phyloP scores from a whole-genome alignment of 352 stramenopile species.

The Peronospora farinosa region DNA sequence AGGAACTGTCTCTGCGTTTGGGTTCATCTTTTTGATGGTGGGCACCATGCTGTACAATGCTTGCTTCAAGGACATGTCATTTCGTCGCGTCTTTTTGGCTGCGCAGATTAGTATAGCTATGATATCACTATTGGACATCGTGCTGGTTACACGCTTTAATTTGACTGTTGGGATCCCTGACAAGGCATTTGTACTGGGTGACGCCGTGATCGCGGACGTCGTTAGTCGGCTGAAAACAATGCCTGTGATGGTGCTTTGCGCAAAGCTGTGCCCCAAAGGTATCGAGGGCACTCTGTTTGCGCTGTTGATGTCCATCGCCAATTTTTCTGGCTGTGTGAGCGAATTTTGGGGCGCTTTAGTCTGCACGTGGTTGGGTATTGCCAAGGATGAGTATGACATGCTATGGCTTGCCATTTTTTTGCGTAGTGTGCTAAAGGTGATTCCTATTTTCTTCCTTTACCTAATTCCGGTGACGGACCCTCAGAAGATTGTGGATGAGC shows the following conservation, averaged over 20 bases:
- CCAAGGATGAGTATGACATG: constrained; percentile 89
- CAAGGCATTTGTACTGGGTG: constrained; percentile 92
- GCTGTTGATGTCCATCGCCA: constrained; percentile 95
- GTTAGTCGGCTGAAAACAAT: constrained; percentile 85
- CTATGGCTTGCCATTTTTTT: constrained; percentile 87
- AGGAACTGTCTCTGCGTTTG: constrained; percentile 74
- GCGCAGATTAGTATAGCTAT: constrained; percentile 67
- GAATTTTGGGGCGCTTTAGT: constrained; percentile 90
- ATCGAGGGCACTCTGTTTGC: constrained; percentile 96
- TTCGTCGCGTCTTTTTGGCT: constrained; percentile 91
- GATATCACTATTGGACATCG: constrained; percentile 69
- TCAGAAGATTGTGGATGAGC: constrained; percentile 66
- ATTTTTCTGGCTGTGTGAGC: constrained; percentile 90
- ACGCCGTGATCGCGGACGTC: constrained; percentile 88
- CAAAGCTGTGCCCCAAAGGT: constrained; percentile 91
- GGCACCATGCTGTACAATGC: constrained; percentile 81
- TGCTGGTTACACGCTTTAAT: constrained; percentile 91
- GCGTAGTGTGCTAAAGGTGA: constrained; percentile 88
- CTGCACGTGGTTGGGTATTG: constrained; percentile 85
- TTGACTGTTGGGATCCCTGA: constrained; percentile 89
- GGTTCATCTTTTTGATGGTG: constrained; percentile 73
- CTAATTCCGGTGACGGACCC: constrained; percentile 70
- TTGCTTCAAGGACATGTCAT: constrained; percentile 87
- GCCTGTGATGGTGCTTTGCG: constrained; percentile 92
- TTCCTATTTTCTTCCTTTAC: constrained; percentile 87